Percentiles rank a stretch among this genome's conserved stretches.
These are phyloP conservation scores for Colletotrichum caudatum DNA, from an alignment of 2,329 filamentous ascomycete species.

Conservation along the genomic window DNA sequence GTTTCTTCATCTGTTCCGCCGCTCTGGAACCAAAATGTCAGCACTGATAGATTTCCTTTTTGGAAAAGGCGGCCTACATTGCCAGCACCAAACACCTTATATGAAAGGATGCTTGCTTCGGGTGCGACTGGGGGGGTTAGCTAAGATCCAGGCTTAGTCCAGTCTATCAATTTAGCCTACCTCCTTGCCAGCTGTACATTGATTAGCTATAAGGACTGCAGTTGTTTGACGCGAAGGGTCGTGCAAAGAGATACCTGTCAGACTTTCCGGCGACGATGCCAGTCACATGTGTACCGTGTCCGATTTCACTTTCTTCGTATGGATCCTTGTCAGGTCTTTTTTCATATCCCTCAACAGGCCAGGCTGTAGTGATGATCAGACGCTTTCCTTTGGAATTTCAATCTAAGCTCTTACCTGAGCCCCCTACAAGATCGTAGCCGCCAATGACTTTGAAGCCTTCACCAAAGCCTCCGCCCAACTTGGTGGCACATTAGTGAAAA, in stretches of 20 bases:
- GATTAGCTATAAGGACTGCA: background rate
- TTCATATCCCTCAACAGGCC: constrained; percentile 14
- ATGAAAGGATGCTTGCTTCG: constrained; percentile 47
- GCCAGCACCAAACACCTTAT: constrained; percentile 49
- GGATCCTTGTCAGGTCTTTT: constrained; percentile 53
- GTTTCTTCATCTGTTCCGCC: constrained; percentile 46
- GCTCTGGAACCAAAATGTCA: constrained; percentile 11
- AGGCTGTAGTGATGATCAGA: constrained; percentile 12
- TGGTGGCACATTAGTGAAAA: background rate
- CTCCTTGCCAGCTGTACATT: constrained; percentile 30
- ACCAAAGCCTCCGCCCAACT: constrained; percentile 41
- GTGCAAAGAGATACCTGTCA: constrained; percentile 3
- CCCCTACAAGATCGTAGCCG: constrained; percentile 41
- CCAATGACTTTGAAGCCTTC: constrained; percentile 39
- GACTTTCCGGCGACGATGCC: constrained; percentile 46
- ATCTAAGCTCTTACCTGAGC: constrained; percentile 9
- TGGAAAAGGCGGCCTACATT: background rate
- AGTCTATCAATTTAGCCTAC: too few relatives aligned
- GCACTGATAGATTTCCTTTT: background rate
- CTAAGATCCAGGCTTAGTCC: too few relatives aligned
- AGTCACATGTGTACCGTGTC: constrained; percentile 54
- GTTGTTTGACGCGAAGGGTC: too few relatives aligned
- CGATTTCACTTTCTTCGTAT: constrained; percentile 47
- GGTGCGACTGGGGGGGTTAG: constrained; percentile 44
- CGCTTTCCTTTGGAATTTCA: background rate